These are phyloP conservation scores for Ajuga reptans DNA, from an alignment of 305 asterid species.

Conservation along the genomic window DNA sequence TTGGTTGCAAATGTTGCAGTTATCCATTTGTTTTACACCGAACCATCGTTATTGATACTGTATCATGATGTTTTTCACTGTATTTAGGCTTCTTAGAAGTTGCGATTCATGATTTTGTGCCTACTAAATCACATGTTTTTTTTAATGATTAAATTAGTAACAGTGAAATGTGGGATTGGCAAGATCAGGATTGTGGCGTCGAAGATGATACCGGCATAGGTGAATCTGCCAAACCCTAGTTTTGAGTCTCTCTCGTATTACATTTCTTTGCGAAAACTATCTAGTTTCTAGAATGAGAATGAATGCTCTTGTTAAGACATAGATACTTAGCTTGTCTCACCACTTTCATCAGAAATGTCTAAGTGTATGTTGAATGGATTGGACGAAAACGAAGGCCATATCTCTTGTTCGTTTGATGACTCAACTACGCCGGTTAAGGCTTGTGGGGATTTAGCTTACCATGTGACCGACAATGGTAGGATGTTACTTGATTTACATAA, in stretches of 20 bases:
- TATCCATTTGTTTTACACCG: background rate
- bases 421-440: slow-evolving; percentile 69
- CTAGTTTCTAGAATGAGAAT: background rate
- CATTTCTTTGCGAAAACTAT: background rate
- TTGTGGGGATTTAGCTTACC: slow-evolving; percentile 58
- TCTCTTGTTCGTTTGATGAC: slow-evolving; percentile 39
- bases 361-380: slow-evolving; percentile 32
- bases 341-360: slow-evolving; percentile 38
- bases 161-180: slow-evolving; percentile 72
- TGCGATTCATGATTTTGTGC: slow-evolving; percentile 1
- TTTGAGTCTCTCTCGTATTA: background rate
- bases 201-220: slow-evolving; percentile 50
- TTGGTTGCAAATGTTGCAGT: background rate
- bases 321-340: slow-evolving; percentile 22
- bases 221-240: slow-evolving; percentile 22
- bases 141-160: background rate
- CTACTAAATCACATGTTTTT: background rate
- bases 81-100: slow-evolving; percentile 1
- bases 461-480: slow-evolving; percentile 36
- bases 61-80: background rate
- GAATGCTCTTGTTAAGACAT: background rate
- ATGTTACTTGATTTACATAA: slow-evolving; percentile 14
- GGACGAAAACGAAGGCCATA: slow-evolving; percentile 38
- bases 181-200: slow-evolving; percentile 36
- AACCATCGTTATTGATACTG: background rate